Conservation (phyloP, 345 rosid genomes). For the Syzygium aqueum region DNA sequence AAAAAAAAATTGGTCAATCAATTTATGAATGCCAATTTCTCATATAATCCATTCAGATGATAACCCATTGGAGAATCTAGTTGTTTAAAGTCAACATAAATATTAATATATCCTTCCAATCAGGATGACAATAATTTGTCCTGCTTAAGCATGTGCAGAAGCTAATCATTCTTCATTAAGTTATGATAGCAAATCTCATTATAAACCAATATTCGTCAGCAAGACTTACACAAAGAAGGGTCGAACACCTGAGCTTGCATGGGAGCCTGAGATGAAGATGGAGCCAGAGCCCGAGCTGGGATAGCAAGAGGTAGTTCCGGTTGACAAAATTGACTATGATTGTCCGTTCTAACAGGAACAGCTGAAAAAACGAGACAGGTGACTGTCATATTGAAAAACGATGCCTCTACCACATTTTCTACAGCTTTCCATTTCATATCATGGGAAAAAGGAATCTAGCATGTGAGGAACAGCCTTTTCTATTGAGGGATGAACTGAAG, state of each 20-base stretch:
- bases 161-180: neutral
- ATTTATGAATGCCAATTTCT: neutral
- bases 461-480: neutral
- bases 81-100: neutral
- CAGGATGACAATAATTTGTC: neutral
- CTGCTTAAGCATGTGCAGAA: neutral
- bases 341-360: neutral
- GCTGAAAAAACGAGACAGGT: neutral
- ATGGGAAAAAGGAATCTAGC: neutral
- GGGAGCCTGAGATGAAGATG: neutral
- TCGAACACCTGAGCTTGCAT: neutral
- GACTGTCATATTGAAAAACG: neutral
- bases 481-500: neutral
- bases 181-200: neutral
- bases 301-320: neutral
- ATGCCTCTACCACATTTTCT: neutral
- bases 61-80: neutral
- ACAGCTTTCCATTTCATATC: neutral
- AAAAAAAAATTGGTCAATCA: neutral
- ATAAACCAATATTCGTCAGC: neutral
- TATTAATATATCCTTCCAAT: neutral
- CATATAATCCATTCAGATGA: neutral
- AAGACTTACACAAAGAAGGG: neutral
- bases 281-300: neutral
- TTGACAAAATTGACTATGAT: neutral